phyloP scores from a whole-genome alignment of 768 basidiomycete genomes.

The Psilocybe cyanescens region DNA sequence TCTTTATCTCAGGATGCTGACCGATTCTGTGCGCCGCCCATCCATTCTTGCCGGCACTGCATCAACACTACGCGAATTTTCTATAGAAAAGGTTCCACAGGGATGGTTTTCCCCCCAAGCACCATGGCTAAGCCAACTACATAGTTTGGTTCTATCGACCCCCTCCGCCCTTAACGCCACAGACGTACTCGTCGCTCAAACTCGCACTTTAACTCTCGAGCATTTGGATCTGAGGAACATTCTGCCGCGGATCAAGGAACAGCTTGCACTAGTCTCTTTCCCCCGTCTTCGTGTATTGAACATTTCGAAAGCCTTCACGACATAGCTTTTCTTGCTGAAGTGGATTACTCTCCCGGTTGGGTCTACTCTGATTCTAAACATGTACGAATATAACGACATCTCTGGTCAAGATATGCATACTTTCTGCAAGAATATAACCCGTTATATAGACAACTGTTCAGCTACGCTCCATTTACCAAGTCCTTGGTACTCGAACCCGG shows the following conservation, averaged over 20 bases:
- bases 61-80: not conserved
- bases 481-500: not conserved
- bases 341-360: not conserved
- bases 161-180: not conserved
- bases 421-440: not conserved
- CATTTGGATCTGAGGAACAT: not conserved
- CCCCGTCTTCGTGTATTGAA: not conserved
- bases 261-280: not conserved
- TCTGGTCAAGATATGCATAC: not conserved
- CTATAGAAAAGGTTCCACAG: not conserved
- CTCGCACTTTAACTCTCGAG: not conserved
- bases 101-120: not conserved
- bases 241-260: not conserved
- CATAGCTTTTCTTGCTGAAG: not conserved
- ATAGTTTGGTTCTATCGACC: not conserved
- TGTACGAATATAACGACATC: not conserved
- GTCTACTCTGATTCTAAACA: not conserved
- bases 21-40: not conserved
- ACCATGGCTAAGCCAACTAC: not conserved
- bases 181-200: not conserved
- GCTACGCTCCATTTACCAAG: not conserved
- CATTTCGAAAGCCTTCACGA: not conserved
- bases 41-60: not conserved
- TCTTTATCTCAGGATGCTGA: too few relatives aligned
- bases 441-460: not conserved